Base-by-base conservation (phyloP, 106 monocot genomes). In the Dioscorea zingiberensis region DNA sequence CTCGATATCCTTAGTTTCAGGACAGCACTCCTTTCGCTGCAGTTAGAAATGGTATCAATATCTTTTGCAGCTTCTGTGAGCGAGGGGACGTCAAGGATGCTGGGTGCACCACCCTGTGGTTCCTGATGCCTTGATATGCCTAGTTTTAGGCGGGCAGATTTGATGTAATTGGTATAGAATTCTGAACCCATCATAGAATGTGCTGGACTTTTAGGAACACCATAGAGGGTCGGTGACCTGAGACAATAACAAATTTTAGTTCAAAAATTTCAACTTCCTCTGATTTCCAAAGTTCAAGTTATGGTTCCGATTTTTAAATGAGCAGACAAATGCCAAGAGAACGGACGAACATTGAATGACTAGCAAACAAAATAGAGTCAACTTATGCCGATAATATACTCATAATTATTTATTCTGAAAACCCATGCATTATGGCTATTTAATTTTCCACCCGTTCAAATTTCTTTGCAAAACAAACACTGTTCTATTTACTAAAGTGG, bases 201-300 rank as follows among this genome's bases (percentile, higher is more conserved):
- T 24, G 45, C 60, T 67, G 63, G 63, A 38, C 60, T 63, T 60
- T 78, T 83, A 30, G 84, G 73, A 57, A 79, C 62, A 27, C 93
- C 98, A 78, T 71, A 84, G 19, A 98, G 80, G 3, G 86, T 80
- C 47, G 98, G 98, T 7, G 86, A 71, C 89, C 98, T 98, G 80
- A 84, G 18, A 68, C 13, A 61, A 64, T 16, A 60, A 58, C 38
- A 38, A 38, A 38, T 38, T 10, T 8, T 6, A 38, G n/a, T n/a
- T n/a, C n/a, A n/a, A n/a, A n/a, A n/a, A n/a, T n/a, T n/a, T n/a
- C n/a, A n/a, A n/a, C n/a, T n/a, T n/a, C n/a, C 38, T 38, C 10
- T 38, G 10, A 38, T 38, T 8, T 38, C 10, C 38, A 38, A 38
- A 38, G 38, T 6, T 38, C 38, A 38, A 38, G 38, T 38, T 2